phyloP scores from a whole-genome alignment of 306 rosid genomes.

The Delonix regia region DNA sequence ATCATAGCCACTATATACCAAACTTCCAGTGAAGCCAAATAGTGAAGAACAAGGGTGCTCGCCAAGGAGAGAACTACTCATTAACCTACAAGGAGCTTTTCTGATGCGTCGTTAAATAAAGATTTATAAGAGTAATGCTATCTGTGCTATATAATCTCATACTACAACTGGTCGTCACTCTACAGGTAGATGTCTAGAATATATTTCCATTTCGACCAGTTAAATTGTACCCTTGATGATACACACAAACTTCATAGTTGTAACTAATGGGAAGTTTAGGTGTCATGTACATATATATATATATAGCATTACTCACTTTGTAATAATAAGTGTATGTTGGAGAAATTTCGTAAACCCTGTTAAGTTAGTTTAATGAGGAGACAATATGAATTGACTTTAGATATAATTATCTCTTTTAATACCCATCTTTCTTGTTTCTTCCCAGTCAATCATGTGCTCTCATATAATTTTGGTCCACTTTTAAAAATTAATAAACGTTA shows the following conservation, averaged over 20 bases:
- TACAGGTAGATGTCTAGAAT: not conserved
- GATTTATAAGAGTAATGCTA: conserved; percentile 35
- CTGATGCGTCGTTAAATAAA: conserved; percentile 17
- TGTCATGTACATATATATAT: conserved; percentile 14
- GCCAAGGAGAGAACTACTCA: conserved; percentile 3
- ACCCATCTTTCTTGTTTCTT: not conserved
- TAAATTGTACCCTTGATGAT: not conserved
- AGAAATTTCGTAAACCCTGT: not conserved
- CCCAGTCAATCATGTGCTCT: not conserved
- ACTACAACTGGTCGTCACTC: not conserved
- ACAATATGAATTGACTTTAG: not conserved
- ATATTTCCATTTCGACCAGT: not conserved
- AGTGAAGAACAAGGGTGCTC: too few relatives aligned
- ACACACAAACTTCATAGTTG: not conserved
- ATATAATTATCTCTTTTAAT: not conserved
- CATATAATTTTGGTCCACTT: not conserved
- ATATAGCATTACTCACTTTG: conserved; percentile 14
- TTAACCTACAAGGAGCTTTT: not conserved
- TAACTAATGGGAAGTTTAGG: conserved; percentile 6
- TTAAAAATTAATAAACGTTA: not conserved
- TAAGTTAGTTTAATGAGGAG: not conserved
- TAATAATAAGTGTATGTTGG: conserved; percentile 1
- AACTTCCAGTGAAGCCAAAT: not conserved
- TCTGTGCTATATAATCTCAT: conserved; percentile 14
- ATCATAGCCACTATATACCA: conserved; percentile 34